phyloP scores from a whole-genome alignment of 2,329 filamentous ascomycete genomes.

The Calonectria naviculata region DNA sequence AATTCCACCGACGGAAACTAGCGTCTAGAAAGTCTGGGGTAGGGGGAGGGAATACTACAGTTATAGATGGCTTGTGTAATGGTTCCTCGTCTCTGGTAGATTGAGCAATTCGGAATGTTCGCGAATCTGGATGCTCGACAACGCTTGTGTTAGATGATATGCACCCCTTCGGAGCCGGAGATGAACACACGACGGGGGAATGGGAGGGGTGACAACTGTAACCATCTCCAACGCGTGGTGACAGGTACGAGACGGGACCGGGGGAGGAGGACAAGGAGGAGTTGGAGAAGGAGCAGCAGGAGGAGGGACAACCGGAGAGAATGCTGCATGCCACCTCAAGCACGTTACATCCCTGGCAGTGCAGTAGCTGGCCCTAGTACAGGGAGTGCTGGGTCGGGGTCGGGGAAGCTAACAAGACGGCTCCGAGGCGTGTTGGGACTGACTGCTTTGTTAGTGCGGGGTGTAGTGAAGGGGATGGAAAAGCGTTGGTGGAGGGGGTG shows the following conservation, averaged over 20 bases:
- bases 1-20: neutral
- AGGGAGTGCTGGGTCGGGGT: neutral
- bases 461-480: neutral
- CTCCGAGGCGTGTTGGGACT: neutral
- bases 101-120: neutral
- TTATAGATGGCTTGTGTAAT: neutral
- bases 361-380: neutral
- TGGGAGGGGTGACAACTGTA: neutral
- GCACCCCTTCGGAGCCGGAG: conserved; percentile 1
- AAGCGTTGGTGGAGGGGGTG: neutral
- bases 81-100: neutral
- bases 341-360: neutral
- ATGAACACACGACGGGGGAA: neutral
- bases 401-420: neutral
- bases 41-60: too few species aligned
- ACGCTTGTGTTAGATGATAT: neutral
- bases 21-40: neutral
- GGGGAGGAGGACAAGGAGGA: too few species aligned
- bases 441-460: neutral
- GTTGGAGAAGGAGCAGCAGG: too few species aligned
- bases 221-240: neutral
- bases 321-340: conserved; percentile 3
- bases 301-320: neutral
- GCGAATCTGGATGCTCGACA: neutral
- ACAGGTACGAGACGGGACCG: neutral